Evolutionary conservation across 1,139 yeast species (phyloP), one percentile per base, ranked within the genome.

Genomic region (Pichia sp.): DNA sequence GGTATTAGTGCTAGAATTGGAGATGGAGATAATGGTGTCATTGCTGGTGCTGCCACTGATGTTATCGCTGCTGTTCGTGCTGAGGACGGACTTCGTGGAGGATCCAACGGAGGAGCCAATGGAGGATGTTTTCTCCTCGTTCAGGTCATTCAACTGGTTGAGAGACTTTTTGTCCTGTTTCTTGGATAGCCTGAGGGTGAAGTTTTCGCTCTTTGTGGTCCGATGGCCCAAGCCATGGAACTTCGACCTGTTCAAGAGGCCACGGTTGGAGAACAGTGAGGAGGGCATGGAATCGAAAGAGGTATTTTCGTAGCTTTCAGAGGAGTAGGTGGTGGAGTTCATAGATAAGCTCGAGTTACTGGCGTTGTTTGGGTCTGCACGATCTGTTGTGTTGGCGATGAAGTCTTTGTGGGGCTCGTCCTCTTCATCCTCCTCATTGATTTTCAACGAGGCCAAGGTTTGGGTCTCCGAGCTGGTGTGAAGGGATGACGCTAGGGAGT

Each of bases 201-300:
- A 42, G 21, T 42, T 52, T 34, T 57, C 60, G 54, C 59, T 56
- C 45, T 56, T 57, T 2, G 55, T 47, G 3, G 55, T 46, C 39
- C 60, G 44, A 44, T 57, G 60, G 13, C 57, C 56, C 26, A 54
- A 44, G 18, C 49, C 52, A 36, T 48, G 43, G 16, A 49, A 26
- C 41, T 51, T 51, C 4, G 55, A 52, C 13, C 50, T 46, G 41
- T 42, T 54, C 4, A 37, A 16, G 8, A 49, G n/a, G 9, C 49
- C 46, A 39, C 51, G 41, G 18, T 47, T 51, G 34, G 31, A 23
- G 31, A 42, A 28, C 3, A 28, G 8, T 22, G 45, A 39, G 28
- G 48, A 41, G 12, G 34, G 12, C n/a, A 28, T 19, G 18, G 46
- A 44, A 31, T 25, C 31, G 16, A 28, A 42, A 3, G 31, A 19